Percentiles rank a stretch among this genome's conserved stretches.
Conservation (phyloP, 202 grass and related monocot species). For the Elaeis oleifera region DNA sequence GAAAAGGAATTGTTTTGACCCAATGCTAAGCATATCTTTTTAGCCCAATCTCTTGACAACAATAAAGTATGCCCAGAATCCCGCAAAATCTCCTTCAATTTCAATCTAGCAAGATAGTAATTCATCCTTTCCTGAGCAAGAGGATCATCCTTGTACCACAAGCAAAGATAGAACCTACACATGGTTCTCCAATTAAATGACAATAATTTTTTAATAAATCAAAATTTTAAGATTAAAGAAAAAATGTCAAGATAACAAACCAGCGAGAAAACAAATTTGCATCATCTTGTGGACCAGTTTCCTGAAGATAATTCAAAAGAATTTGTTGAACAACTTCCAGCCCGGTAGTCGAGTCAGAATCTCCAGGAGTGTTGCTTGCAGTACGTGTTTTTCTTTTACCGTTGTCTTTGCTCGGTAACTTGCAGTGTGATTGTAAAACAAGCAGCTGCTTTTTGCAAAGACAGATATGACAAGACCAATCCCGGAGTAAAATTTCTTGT, state of each 20-base stretch:
- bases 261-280: slow-evolving; percentile 84
- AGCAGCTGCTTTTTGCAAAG: slow-evolving; percentile 73
- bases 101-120: slow-evolving; percentile 87
- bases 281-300: slow-evolving; percentile 75
- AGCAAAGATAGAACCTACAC: slow-evolving; percentile 89
- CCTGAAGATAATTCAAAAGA: slow-evolving; percentile 80
- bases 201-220: too few relatives aligned
- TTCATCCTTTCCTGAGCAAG: slow-evolving; percentile 71
- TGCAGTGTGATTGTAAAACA: slow-evolving; percentile 61
- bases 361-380: slow-evolving; percentile 37
- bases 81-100: slow-evolving; percentile 85
- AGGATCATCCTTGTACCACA: slow-evolving; percentile 92
- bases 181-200: not conserved
- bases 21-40: slow-evolving; percentile 86
- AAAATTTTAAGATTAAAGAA: not conserved
- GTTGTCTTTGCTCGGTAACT: slow-evolving; percentile 63
- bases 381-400: slow-evolving; percentile 38
- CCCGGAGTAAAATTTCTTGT: slow-evolving; percentile 55
- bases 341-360: slow-evolving; percentile 32
- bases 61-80: slow-evolving; percentile 57
- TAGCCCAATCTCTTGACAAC: slow-evolving; percentile 78
- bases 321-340: slow-evolving; percentile 75
- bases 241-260: slow-evolving; percentile 24
- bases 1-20: slow-evolving; percentile 91
- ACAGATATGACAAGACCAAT: slow-evolving; percentile 74